A percentile compares a stretch with the other conserved stretches of the same genome.
phyloP scores from a whole-genome alignment of 1,284 basidiomycete species.

The Leccinum pachyderme region DNA sequence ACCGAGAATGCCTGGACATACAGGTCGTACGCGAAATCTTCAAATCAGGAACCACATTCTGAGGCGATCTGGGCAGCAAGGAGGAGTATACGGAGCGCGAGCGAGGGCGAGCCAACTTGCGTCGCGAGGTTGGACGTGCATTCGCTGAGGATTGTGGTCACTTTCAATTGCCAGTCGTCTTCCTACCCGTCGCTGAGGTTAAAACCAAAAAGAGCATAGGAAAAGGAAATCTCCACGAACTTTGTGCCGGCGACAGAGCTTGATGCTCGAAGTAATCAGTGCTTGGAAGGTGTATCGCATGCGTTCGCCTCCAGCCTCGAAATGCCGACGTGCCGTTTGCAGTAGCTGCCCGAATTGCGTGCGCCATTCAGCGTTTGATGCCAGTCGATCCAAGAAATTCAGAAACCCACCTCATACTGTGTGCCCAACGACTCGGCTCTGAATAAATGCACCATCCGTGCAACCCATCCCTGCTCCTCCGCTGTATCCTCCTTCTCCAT shows the following conservation, averaged over 20 bases:
- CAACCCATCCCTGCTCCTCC: constrained; percentile 97
- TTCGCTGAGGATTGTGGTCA: constrained; percentile 85
- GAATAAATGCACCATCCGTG: constrained; percentile 94
- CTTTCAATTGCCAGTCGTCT: constrained; percentile 49
- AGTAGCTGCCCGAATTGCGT: constrained; percentile 54
- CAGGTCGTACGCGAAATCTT: constrained; percentile 92
- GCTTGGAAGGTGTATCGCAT: constrained; percentile 61
- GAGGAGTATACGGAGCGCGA: constrained; percentile 90
- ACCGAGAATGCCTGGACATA: constrained; percentile 95
- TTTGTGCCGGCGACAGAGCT: constrained; percentile 90
- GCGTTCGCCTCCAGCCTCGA: constrained; percentile 87
- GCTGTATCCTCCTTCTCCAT: constrained; percentile 85
- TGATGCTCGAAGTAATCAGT: no score
- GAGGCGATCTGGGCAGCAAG: constrained; percentile 57
- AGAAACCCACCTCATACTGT: constrained; percentile 76
- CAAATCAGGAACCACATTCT: constrained; percentile 44
- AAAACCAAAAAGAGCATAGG: neutral
- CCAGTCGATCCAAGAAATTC: neutral
- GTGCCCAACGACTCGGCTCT: constrained; percentile 77
- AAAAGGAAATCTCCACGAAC: constrained; percentile 46
- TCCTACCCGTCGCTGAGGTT: constrained; percentile 48
- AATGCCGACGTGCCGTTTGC: constrained; percentile 85
- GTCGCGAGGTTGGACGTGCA: constrained; percentile 88
- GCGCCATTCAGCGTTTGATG: neutral
- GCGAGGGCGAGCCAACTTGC: constrained; percentile 86